Evolutionary conservation across 73 alveolate genomes (phyloP).

Genomic region (Durusdinium trenchii): DNA sequence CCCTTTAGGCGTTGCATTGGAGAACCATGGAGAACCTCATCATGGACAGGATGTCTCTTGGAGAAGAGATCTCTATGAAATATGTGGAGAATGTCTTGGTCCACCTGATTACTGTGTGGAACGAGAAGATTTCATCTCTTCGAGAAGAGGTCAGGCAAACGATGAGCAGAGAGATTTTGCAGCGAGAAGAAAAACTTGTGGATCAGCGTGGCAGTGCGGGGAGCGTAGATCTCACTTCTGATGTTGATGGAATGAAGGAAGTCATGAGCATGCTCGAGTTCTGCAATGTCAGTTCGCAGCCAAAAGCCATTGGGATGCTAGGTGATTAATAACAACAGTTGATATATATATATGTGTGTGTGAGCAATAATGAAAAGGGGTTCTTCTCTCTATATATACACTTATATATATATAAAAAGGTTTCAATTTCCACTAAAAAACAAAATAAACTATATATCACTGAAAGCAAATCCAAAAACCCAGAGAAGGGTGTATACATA

Average conservation of each 20-base stretch:
- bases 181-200: neutral
- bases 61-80: neutral
- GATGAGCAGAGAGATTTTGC: neutral
- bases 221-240: neutral
- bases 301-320: neutral
- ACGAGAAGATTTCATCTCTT: neutral
- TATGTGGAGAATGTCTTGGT: neutral
- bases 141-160: neutral
- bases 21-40: neutral
- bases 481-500: too few species aligned
- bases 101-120: neutral
- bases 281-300: neutral
- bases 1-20: neutral
- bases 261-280: neutral
- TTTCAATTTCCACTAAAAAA: neutral
- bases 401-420: neutral
- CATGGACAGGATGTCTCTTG: neutral
- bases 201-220: neutral
- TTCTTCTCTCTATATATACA: neutral
- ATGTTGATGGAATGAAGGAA: neutral
- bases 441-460: too few species aligned
- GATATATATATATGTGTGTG: neutral
- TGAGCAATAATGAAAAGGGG: neutral
- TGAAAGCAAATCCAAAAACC: too few species aligned
- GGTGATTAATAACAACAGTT: neutral